Percentiles rank a stretch among this genome's conserved stretches.
Conservation (phyloP, 2,329 filamentous ascomycete genomes). For the Trichoderma sp. region DNA sequence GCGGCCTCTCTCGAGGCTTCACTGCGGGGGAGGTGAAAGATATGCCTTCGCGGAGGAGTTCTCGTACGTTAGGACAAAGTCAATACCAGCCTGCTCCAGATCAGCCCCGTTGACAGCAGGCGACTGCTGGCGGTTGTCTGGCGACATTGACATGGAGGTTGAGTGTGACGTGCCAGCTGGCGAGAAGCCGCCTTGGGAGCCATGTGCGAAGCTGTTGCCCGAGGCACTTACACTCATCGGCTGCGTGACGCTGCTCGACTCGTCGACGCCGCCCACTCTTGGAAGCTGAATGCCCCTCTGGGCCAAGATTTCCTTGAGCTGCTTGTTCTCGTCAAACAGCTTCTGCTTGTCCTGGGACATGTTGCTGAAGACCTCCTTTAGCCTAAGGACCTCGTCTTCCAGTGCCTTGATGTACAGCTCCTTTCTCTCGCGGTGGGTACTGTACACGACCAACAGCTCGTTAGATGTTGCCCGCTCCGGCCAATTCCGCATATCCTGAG, state of each 20-base stretch:
- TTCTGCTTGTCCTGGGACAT: conserved; percentile 75
- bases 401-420: conserved; percentile 94
- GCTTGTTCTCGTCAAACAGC: conserved; percentile 76
- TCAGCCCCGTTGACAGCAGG: conserved; percentile 55
- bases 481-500: background rate
- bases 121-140: conserved; percentile 37
- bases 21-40: conserved; percentile 64
- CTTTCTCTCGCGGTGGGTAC: conserved; percentile 95
- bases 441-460: conserved; percentile 41
- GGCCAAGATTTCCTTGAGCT: conserved; percentile 62
- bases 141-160: conserved; percentile 45
- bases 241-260: conserved; percentile 49
- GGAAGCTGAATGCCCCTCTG: conserved; percentile 54
- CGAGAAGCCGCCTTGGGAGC: conserved; percentile 50
- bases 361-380: conserved; percentile 82
- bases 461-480: conserved; percentile 2
- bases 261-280: conserved; percentile 41
- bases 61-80: conserved; percentile 89
- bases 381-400: conserved; percentile 84
- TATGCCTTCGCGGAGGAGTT: conserved; percentile 63
- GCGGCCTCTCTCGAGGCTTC: conserved; percentile 30
- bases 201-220: conserved; percentile 59
- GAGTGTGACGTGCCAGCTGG: conserved; percentile 52
- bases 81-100: conserved; percentile 82
- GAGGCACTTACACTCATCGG: conserved; percentile 61